Base-by-base conservation (phyloP, 345 rosid genomes). In the Camelina hispida region DNA sequence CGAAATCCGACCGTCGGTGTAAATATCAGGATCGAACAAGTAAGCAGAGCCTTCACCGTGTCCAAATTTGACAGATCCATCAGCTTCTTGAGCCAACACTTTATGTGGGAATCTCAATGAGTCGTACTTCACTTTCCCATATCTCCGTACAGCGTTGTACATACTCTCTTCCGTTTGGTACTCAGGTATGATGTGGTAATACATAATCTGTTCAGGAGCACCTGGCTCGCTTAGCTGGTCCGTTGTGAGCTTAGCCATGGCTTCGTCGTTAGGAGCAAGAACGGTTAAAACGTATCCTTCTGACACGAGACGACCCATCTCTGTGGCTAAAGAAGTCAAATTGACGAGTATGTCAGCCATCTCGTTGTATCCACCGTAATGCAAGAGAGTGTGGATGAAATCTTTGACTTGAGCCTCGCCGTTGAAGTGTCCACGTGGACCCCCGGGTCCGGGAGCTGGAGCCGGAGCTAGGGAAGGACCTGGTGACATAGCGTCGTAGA, bases 81-180 rank as follows among this genome's bases (percentile, higher is more conserved):
- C 98, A 28, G 98, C 98, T 84, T 95, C 99, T 77, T 83, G 87
- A 2, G 99, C 96, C 79, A 81, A 73, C 28, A 95, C 88, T 78
- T 89, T 90, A 50, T 90, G 93, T 17, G 99, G 98, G 81, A 92
- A 75, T 72, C 96, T 81, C 80, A 95, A 72, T 0, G 99, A 92
- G 17, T 95, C 98, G 9, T 92, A 95, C 59, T 82, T 77, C 10
- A 95, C 92, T 51, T 90, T 92, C 68, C 98, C 98, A 30, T 92
- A 90, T 80, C 99, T 80, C 68, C 98, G 70, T 5, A 90, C 99
- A 2, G 98, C 89, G 71, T 95, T 95, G 75, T 95, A 95, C 98
- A 95, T 92, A 57, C 99, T 94, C 84, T 94, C 98, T 38, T 94
- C 98, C 0, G 98, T 94, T 61, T 94, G 98, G 63, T 94, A 94